Percentiles rank a stretch among this genome's conserved stretches.
phyloP scores from a whole-genome alignment of 169 alveolate species.

The Plasmodium cynomolgi region DNA sequence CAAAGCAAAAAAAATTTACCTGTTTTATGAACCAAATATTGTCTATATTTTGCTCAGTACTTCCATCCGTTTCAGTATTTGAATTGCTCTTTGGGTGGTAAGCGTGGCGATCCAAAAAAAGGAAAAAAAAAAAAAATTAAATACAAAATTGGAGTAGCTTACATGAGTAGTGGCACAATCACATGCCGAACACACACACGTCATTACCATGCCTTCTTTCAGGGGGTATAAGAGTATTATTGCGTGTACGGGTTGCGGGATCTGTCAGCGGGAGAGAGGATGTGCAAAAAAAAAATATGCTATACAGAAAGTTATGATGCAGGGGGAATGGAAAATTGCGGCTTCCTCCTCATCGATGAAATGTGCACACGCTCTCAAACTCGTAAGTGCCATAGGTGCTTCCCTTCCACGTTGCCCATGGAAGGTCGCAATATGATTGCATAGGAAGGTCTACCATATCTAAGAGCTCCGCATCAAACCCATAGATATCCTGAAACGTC shows the following conservation, averaged over 20 bases:
- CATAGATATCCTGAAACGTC: slow-evolving; percentile 45
- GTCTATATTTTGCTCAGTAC: neutral
- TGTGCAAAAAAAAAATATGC: neutral
- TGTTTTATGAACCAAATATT: slow-evolving; percentile 63
- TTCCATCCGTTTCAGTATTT: neutral
- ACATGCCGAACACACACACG: neutral
- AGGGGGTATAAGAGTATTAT: slow-evolving; percentile 50
- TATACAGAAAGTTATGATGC: neutral
- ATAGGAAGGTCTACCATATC: slow-evolving; percentile 25
- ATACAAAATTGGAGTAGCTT: neutral
- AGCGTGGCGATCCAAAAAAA: neutral
- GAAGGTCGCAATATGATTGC: neutral
- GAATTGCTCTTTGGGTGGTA: neutral
- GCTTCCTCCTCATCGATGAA: neutral
- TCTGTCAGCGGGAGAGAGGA: neutral
- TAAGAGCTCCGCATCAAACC: slow-evolving; percentile 38
- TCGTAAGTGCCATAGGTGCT: neutral
- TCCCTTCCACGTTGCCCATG: neutral
- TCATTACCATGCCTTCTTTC: slow-evolving; percentile 1
- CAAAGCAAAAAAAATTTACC: slow-evolving; percentile 1
- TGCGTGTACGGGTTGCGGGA: slow-evolving; percentile 68
- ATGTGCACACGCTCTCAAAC: neutral
- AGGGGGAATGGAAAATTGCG: neutral
- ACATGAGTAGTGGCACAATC: neutral
- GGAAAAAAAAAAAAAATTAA: slow-evolving; percentile 25